Base-by-base conservation (phyloP, 164 flowering plant species). In the Nymphaea colorata region DNA sequence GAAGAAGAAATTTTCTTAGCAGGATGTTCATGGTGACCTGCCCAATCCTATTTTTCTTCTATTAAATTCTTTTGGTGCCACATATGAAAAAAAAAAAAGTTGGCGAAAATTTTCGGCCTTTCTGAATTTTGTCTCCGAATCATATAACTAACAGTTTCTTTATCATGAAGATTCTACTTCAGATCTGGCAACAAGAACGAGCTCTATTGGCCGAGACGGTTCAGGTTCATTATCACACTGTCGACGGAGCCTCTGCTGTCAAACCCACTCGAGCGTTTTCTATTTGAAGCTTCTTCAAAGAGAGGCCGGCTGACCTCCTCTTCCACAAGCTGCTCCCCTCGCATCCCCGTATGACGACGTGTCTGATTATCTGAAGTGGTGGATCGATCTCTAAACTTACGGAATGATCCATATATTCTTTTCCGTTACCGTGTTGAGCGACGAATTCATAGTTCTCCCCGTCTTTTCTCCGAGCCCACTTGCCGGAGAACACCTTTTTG, bases 401-500 rank as follows among this genome's bases (percentile, higher is more conserved):
- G 18, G 1, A 41, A 25, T 63, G 14, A 25, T 12, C 4, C n/a
- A 12, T 41, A 18, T 57, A 12, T 17, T 4, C 42, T 59, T 16
- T 11, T 18, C 61, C 47, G 4, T 47, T 6, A 2, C 41, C 41
- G 41, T 14, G 43, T 6, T 16, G 45, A 36, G 7, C 14, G 43
- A 42, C 57, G 6, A 11, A 1, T 3, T 47, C 68, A 3, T 41
- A 41, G 36, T 44, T 62, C 43, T 6, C 62, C 10, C 44, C 14
- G 18, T n/a, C 59, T 43, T 36, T 57, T 57, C 57, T 60, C 18
- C 61, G 61, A 6, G 64, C 53, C 42, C 59, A 64, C 70, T 70
- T 74, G 5, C 73, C 55, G 3, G 76, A 76, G 64, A 76, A 70
- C 44, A 76, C 67, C 63, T 61, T 76, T 62, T 67, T 72, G 42